phyloP scores from a whole-genome alignment of 495 filamentous ascomycete species.

The Staphylotrichum tortipilum region DNA sequence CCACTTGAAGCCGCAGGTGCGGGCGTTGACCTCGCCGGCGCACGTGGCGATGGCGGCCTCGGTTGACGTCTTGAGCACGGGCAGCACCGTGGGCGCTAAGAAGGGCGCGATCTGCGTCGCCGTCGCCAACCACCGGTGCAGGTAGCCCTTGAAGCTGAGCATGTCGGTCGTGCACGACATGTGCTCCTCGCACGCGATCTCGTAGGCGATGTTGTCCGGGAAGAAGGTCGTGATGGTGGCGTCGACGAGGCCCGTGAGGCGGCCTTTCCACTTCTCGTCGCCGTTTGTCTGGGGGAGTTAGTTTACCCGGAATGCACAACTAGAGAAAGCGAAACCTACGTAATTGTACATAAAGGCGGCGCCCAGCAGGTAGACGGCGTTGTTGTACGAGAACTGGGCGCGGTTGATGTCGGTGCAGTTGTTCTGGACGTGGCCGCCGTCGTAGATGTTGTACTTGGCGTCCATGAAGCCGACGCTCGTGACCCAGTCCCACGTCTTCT shows the following conservation, averaged over 20 bases:
- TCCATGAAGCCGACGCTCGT: constrained; percentile 53
- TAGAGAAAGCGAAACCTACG: constrained; percentile 31
- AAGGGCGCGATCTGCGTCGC: constrained; percentile 65
- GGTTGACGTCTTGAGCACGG: constrained; percentile 56
- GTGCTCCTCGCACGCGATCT: constrained; percentile 58
- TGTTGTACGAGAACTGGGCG: constrained; percentile 72
- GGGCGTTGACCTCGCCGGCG: constrained; percentile 46
- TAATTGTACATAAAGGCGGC: constrained; percentile 73
- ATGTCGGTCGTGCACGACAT: constrained; percentile 65
- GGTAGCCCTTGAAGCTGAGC: constrained; percentile 78
- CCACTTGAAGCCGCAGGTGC: constrained; percentile 67
- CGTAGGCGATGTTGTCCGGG: constrained; percentile 44
- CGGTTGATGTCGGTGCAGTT: constrained; percentile 58
- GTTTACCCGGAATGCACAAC: too few relatives aligned
- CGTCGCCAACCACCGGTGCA: constrained; percentile 71
- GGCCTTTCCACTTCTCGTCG: constrained; percentile 47
- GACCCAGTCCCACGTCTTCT: constrained; percentile 67
- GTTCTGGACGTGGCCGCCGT: constrained; percentile 57
- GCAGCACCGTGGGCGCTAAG: constrained; percentile 52
- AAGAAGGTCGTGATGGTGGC: constrained; percentile 55
- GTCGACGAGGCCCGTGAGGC: constrained; percentile 52
- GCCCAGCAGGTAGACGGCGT: constrained; percentile 61
- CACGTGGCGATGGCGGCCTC: constrained; percentile 63
- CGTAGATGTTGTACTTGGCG: constrained; percentile 56
- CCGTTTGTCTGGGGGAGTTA: constrained; percentile 44